Conservation (phyloP, 1,284 basidiomycete genomes). For the Phenoliferia sp. region DNA sequence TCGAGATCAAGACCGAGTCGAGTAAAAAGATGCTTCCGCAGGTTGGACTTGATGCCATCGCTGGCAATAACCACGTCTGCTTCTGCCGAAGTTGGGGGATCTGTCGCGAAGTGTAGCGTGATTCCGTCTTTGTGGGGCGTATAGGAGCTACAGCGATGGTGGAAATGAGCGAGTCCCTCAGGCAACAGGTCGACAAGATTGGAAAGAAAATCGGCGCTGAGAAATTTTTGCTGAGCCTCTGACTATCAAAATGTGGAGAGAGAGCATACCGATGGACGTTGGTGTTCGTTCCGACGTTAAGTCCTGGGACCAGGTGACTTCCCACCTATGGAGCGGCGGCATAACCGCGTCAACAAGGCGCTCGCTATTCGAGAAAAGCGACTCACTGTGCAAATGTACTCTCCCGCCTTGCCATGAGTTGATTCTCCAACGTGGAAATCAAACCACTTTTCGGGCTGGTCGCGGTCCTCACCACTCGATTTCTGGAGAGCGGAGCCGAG, state of each 20-base stretch:
- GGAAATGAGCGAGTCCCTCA: constrained; percentile 9
- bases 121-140: constrained; percentile 15
- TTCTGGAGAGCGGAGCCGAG: constrained; percentile 5
- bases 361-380: constrained; percentile 5
- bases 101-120: constrained; percentile 15
- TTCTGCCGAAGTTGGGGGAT: constrained; percentile 4
- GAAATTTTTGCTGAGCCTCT: neutral
- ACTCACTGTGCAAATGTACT: constrained; percentile 16
- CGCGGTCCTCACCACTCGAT: constrained; percentile 1
- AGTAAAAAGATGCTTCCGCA: constrained; percentile 33
- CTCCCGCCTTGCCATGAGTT: neutral
- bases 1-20: constrained; percentile 13
- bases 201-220: constrained; percentile 31
- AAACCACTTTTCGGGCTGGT: neutral
- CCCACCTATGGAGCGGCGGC: neutral
- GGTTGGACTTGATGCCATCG: constrained; percentile 39
- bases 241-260: neutral
- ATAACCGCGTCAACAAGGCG: neutral
- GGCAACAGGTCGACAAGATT: constrained; percentile 24
- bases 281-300: neutral
- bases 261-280: constrained; percentile 13
- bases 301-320: neutral
- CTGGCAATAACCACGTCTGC: constrained; percentile 39
- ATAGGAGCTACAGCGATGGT: constrained; percentile 14
- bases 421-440: neutral